phyloP scores from a whole-genome alignment of 139 green algal genomes.

The Edaphochlamys debaryana region DNA sequence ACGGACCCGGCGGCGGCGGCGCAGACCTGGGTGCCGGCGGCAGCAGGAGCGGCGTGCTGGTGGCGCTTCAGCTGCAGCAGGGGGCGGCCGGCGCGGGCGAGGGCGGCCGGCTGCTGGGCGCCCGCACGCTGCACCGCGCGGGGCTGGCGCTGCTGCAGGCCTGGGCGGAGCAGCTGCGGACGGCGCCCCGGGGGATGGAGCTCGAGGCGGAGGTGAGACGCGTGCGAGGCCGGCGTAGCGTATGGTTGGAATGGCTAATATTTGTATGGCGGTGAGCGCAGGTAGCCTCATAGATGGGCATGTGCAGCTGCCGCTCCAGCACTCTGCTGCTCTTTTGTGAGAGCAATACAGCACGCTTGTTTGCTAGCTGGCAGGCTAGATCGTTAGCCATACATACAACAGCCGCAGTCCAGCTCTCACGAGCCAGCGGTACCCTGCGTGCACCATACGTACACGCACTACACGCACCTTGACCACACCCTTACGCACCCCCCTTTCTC shows the following conservation, averaged over 20 bases:
- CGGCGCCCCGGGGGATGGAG: slow-evolving; percentile 9
- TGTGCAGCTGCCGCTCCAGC: too few relatives aligned
- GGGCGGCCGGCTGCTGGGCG: too few relatives aligned
- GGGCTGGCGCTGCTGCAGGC: slow-evolving; percentile 30
- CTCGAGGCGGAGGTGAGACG: slow-evolving; percentile 17
- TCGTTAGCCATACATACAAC: neutral
- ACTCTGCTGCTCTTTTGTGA: too few relatives aligned
- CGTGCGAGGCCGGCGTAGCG: neutral
- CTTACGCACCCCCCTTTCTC: neutral
- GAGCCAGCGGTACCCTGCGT: too few relatives aligned
- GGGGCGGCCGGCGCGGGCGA: too few relatives aligned
- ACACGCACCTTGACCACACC: neutral
- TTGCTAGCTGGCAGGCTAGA: neutral
- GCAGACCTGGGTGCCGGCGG: neutral
- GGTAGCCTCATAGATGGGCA: too few relatives aligned
- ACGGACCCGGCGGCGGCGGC: neutral
- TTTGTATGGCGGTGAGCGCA: too few relatives aligned
- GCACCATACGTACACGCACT: too few relatives aligned
- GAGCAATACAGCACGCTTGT: too few relatives aligned
- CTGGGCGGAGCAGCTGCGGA: slow-evolving; percentile 19
- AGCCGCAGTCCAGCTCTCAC: too few relatives aligned
- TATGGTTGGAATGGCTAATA: too few relatives aligned
- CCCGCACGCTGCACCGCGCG: slow-evolving; percentile 17
- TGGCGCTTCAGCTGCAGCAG: neutral
- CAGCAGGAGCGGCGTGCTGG: neutral